Conservation (phyloP, 2,329 filamentous ascomycete genomes). For the Aspergillus awamori region DNA sequence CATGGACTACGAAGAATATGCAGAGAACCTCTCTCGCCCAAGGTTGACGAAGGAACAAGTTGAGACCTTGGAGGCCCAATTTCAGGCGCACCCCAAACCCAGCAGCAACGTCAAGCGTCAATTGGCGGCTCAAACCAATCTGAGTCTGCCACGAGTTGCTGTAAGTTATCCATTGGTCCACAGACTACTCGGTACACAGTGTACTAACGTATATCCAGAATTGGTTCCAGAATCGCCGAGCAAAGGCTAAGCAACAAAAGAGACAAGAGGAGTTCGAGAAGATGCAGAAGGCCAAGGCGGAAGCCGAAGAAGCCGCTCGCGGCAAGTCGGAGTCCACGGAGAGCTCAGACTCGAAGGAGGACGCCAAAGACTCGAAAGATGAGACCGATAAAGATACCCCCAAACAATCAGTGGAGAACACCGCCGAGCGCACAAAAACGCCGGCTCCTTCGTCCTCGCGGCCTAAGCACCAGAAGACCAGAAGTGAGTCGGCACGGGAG, state of each 20-base stretch:
- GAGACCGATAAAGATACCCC: slow-evolving; percentile 31
- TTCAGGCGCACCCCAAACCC: slow-evolving; percentile 54
- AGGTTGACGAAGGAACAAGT: slow-evolving; percentile 57
- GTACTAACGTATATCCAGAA: slow-evolving; percentile 41
- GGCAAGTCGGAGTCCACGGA: slow-evolving; percentile 33
- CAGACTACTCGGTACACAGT: slow-evolving; percentile 8
- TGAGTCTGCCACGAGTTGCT: slow-evolving; percentile 53
- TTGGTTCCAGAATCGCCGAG: slow-evolving; percentile 57
- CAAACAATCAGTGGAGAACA: slow-evolving; percentile 30
- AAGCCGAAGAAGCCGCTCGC: slow-evolving; percentile 40
- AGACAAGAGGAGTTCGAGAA: slow-evolving; percentile 53
- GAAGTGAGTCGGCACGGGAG: slow-evolving; percentile 43
- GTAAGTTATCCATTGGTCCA: slow-evolving; percentile 38
- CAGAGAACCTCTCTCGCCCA: slow-evolving; percentile 52
- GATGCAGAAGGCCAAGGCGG: slow-evolving; percentile 44
- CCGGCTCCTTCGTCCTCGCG: slow-evolving; percentile 26
- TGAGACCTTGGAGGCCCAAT: slow-evolving; percentile 53
- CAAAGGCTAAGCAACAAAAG: slow-evolving; percentile 56
- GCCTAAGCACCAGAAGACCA: slow-evolving; percentile 41
- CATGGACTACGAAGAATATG: slow-evolving; percentile 51
- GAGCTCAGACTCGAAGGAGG: slow-evolving; percentile 28
- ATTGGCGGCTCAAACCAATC: slow-evolving; percentile 52
- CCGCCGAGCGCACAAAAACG: slow-evolving; percentile 25
- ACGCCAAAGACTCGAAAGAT: slow-evolving; percentile 24
- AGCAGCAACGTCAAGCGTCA: slow-evolving; percentile 54